A percentile compares a stretch with the other conserved stretches of the same genome.
Conservation (phyloP, 73 alveolate genomes). For the Tetrahymena malaccensis region DNA sequence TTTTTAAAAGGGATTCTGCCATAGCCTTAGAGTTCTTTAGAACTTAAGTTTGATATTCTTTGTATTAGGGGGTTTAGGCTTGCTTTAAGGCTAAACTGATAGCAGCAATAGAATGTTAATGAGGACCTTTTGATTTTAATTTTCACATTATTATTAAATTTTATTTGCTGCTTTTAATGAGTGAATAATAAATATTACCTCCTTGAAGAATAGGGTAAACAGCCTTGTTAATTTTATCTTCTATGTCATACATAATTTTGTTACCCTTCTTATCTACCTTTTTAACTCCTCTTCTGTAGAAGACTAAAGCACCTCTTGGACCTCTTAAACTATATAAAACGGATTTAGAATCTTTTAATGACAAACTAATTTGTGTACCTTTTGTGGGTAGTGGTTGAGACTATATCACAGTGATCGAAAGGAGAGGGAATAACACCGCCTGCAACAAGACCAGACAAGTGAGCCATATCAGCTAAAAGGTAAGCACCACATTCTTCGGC, state of each 20-base stretch:
- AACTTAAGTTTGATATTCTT: conserved; percentile 63
- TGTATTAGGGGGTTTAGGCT: conserved; percentile 75
- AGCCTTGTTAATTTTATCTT: conserved; percentile 65
- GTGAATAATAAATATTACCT: neutral
- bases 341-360: neutral
- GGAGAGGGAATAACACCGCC: conserved; percentile 73
- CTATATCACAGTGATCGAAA: conserved; percentile 88
- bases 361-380: neutral
- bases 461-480: conserved; percentile 93
- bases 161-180: neutral
- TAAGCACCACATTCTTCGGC: conserved; percentile 84
- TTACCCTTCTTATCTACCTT: conserved; percentile 40
- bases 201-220: conserved; percentile 93
- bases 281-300: conserved; percentile 59
- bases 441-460: conserved; percentile 87
- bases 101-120: conserved; percentile 84
- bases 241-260: conserved; percentile 33
- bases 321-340: conserved; percentile 61
- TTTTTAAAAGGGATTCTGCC: conserved; percentile 58
- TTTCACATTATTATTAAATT: neutral
- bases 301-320: conserved; percentile 91
- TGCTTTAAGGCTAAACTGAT: conserved; percentile 74
- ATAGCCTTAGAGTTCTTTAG: conserved; percentile 65
- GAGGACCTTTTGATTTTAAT: conserved; percentile 61
- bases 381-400: conserved; percentile 94